These are phyloP conservation scores for Fusarium udum DNA, from an alignment of 2,329 filamentous ascomycete genomes.

Conservation along the genomic window DNA sequence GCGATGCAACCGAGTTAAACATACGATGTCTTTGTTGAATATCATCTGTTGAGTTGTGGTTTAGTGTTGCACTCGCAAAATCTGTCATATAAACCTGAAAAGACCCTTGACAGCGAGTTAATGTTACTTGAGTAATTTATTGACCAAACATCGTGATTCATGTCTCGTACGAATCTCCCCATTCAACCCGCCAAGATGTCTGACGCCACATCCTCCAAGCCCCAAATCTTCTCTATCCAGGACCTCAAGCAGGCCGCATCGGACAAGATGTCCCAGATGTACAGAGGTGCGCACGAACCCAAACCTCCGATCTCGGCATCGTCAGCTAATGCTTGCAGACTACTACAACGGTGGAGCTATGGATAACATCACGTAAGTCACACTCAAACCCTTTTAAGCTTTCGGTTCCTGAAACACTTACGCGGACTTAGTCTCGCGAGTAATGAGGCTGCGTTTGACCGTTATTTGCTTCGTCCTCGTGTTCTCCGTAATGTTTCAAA, in stretches of 20 bases:
- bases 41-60: background rate
- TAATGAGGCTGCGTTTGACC: background rate
- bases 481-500: background rate
- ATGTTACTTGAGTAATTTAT: background rate
- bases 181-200: background rate
- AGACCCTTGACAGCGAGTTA: background rate
- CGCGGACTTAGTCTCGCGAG: background rate
- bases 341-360: background rate
- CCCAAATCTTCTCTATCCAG: background rate
- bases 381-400: background rate
- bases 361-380: background rate
- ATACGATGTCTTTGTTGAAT: background rate
- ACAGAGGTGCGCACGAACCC: background rate
- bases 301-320: background rate
- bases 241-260: slow-evolving; percentile 6
- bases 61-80: background rate
- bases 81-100: background rate
- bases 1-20: background rate
- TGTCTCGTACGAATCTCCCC: background rate
- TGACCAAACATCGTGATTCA: background rate
- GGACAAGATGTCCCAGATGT: slow-evolving; percentile 2
- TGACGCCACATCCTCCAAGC: background rate
- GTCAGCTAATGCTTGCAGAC: background rate
- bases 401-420: background rate
- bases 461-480: background rate